A percentile compares a stretch with the other conserved stretches of the same genome.
Evolutionary conservation across 2,329 filamentous ascomycete species (phyloP).

Genomic region (Neonectria coccinea): DNA sequence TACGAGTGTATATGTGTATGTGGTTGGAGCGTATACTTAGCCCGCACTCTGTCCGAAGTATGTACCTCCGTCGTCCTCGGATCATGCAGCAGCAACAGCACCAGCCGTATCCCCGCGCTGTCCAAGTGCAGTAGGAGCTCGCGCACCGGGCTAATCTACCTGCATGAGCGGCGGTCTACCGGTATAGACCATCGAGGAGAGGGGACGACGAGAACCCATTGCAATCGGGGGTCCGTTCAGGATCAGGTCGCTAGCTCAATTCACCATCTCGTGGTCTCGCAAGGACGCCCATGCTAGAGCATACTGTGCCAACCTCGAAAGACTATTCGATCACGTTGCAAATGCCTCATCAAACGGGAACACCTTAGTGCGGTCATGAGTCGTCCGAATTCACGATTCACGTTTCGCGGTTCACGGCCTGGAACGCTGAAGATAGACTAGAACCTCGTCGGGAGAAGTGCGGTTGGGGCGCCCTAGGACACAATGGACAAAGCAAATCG

Average conservation of each 20-base stretch:
- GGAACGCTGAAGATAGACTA: conserved; percentile 29
- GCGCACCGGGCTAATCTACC: conserved; percentile 34
- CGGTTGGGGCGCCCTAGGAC: conserved; percentile 28
- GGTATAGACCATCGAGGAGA: conserved; percentile 31
- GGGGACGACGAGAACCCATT: conserved; percentile 35
- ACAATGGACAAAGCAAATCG: conserved; percentile 27
- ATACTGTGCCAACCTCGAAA: conserved; percentile 41
- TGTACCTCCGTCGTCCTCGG: conserved; percentile 25
- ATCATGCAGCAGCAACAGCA: conserved; percentile 37
- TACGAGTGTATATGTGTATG: conserved; percentile 21
- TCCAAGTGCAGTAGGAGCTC: conserved; percentile 29
- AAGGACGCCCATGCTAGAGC: conserved; percentile 40
- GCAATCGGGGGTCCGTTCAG: conserved; percentile 31
- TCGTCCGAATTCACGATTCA: conserved; percentile 38
- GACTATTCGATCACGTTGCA: conserved; percentile 41
- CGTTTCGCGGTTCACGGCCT: conserved; percentile 31
- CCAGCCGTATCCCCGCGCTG: conserved; percentile 34
- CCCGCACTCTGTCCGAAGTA: conserved; percentile 8
- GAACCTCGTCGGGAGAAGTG: conserved; percentile 28
- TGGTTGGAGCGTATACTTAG: conserved; percentile 27
- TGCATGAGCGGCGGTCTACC: conserved; percentile 38
- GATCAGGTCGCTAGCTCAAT: conserved; percentile 34
- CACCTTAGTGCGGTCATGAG: conserved; percentile 39
- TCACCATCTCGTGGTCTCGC: conserved; percentile 35
- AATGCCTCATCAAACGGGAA: conserved; percentile 45